These are phyloP conservation scores for Poronia punctata DNA, from an alignment of 495 filamentous ascomycete genomes.

Conservation along the genomic window DNA sequence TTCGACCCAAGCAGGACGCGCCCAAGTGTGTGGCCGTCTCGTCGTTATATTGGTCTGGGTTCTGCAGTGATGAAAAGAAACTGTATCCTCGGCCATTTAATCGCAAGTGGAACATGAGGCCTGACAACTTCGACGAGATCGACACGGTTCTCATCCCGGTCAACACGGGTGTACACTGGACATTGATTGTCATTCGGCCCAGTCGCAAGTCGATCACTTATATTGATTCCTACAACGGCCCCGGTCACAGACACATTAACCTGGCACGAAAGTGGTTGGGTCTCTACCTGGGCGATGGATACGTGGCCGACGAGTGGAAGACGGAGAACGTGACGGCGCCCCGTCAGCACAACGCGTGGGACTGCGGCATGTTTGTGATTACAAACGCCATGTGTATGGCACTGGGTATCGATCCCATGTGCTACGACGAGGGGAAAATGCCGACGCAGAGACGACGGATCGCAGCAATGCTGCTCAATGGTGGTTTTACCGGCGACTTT, in stretches of 20 bases:
- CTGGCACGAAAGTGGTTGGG: constrained; percentile 44
- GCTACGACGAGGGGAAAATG: constrained; percentile 52
- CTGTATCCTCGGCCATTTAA: constrained; percentile 24
- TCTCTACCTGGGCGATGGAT: constrained; percentile 50
- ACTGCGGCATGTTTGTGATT: constrained; percentile 77
- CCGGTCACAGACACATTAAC: constrained; percentile 14
- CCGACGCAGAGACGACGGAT: constrained; percentile 53
- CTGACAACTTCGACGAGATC: constrained; percentile 33
- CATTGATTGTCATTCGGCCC: constrained; percentile 64
- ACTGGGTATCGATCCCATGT: constrained; percentile 54
- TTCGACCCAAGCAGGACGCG: constrained; percentile 34
- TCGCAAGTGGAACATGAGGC: constrained; percentile 25
- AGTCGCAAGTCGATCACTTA: constrained; percentile 57
- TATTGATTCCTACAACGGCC: constrained; percentile 59
- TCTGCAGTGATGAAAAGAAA: constrained; percentile 44
- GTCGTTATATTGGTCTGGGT: constrained; percentile 61
- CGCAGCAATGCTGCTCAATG: constrained; percentile 62
- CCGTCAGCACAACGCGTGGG: constrained; percentile 60
- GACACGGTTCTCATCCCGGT: constrained; percentile 44
- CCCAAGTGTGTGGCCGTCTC: constrained; percentile 66
- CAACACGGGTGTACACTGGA: constrained; percentile 47
- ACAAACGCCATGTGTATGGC: constrained; percentile 67
- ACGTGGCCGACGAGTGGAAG: constrained; percentile 56
- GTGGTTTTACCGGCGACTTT: constrained; percentile 50
- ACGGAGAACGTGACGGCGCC: constrained; percentile 40